A percentile compares a stretch with the other conserved stretches of the same genome.
Conservation (phyloP, 208 protist genomes). For the Lotmaria passim region DNA sequence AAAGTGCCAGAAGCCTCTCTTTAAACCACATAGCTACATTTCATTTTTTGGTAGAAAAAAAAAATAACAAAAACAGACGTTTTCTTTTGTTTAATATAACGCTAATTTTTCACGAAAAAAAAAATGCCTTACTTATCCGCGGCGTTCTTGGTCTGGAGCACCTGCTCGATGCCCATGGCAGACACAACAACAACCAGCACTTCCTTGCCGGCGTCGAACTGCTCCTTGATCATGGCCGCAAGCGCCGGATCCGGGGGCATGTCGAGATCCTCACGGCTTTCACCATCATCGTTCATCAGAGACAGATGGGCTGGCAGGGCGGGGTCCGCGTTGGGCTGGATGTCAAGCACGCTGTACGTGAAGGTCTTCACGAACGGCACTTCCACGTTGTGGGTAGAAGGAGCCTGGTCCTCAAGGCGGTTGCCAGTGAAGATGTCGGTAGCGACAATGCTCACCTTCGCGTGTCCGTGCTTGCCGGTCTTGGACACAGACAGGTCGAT, state of each 20-base stretch:
- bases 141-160: conserved; percentile 95
- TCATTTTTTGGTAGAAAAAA: too few relatives aligned
- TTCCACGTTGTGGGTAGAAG: conserved; percentile 98
- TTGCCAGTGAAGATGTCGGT: conserved; percentile 99
- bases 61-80: too few relatives aligned
- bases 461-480: conserved; percentile 99
- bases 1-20: too few relatives aligned
- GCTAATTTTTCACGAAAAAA: too few relatives aligned
- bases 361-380: conserved; percentile 95
- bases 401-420: conserved; percentile 98
- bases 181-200: conserved; percentile 93
- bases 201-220: conserved; percentile 94
- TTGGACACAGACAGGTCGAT: conserved; percentile 98
- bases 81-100: too few relatives aligned
- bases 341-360: conserved; percentile 96
- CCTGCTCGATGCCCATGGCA: conserved; percentile 96
- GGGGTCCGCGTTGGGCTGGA: conserved; percentile 91
- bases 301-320: conserved; percentile 75
- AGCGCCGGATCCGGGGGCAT: conserved; percentile 93
- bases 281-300: conserved; percentile 94
- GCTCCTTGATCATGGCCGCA: conserved; percentile 87
- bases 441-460: conserved; percentile 97
- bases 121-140: too few relatives aligned
- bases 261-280: conserved; percentile 95
- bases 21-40: too few relatives aligned